These are phyloP conservation scores for Colletotrichum sojae DNA, from an alignment of 2,329 filamentous ascomycete species.

Conservation along the genomic window DNA sequence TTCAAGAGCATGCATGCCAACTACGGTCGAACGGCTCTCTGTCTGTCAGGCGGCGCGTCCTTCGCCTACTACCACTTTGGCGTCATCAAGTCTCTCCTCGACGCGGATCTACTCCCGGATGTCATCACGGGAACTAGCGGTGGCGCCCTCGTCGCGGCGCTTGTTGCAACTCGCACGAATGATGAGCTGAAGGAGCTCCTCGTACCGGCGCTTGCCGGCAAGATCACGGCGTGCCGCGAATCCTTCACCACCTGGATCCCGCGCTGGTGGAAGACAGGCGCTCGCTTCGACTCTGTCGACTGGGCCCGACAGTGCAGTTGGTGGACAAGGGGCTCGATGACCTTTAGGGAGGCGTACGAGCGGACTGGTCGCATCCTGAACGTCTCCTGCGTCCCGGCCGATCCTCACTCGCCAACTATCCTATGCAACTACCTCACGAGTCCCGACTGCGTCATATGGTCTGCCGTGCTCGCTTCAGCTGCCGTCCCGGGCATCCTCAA, in stretches of 20 bases:
- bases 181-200: constrained; percentile 89
- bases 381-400: constrained; percentile 94
- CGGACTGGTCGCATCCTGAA: constrained; percentile 95
- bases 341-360: constrained; percentile 94
- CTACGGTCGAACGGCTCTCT: constrained; percentile 92
- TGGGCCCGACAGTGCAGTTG: constrained; percentile 90
- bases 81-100: constrained; percentile 89
- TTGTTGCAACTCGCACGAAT: constrained; percentile 91
- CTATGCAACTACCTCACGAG: constrained; percentile 95
- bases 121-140: constrained; percentile 98
- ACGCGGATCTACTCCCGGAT: constrained; percentile 87
- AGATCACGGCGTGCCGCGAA: constrained; percentile 90
- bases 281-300: constrained; percentile 92
- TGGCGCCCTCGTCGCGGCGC: constrained; percentile 88
- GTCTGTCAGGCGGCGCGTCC: constrained; percentile 91
- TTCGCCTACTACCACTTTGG: constrained; percentile 99
- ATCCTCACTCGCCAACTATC: constrained; percentile 93
- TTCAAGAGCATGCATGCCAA: constrained; percentile 94
- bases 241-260: constrained; percentile 80
- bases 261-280: constrained; percentile 93
- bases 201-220: constrained; percentile 86
- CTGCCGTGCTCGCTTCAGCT: constrained; percentile 92
- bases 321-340: constrained; percentile 93
- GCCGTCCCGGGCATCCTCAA: constrained; percentile 97
- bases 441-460: constrained; percentile 99